Evolutionary conservation across 1,139 yeast genomes (phyloP), one percentile per base, ranked within the genome.

Genomic region (Magnusiomyces sp.): DNA sequence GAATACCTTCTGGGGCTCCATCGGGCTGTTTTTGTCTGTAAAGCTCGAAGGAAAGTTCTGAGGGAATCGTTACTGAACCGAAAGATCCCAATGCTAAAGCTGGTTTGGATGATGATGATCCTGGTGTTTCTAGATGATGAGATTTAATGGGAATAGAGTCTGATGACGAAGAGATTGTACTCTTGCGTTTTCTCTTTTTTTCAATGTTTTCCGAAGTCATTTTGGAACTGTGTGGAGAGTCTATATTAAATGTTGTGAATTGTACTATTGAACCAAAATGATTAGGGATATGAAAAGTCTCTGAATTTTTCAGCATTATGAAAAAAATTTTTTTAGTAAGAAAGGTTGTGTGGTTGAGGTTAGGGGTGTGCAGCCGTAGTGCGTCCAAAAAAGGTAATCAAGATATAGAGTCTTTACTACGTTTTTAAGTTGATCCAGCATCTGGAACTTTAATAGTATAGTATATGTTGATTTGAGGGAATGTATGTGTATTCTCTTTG

Each of bases 31-130:
- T 37, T 23, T 34, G 78, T 60, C 77, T 76, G 66, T 77, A 86
- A 39, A 87, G 69, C 40, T 82, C 79, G 60, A 90, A 85, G 40
- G 69, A 66, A 6, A 86, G 77, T 17, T 75, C 72, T 13, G 69
- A 65, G 36, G 94, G 83, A 11, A 83, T 76, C 19, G 74, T 68
- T 48, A 85, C 72, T 2, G 95, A 95, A 60, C 85, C 85, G 71
- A 88, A 83, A 60, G 86, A 83, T 9, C 71, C 69, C 2, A 75
- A 71, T 5, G 59, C 56, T 3, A 51, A 33, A n/a, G 50, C 43
- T 5, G 48, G 43, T 31, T 36, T 31, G 37, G 41, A 33, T 27
- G 47, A 27, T 10, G 45, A 33, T 44, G 50, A 16, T 45, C 49
- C 39, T 38, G 47, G 50, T 10, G 36, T 43, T 14, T 51, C 51